Evolutionary conservation across 2,329 filamentous ascomycete species (phyloP), one percentile per base, ranked within the genome.

Genomic region (Cadophora sp.): DNA sequence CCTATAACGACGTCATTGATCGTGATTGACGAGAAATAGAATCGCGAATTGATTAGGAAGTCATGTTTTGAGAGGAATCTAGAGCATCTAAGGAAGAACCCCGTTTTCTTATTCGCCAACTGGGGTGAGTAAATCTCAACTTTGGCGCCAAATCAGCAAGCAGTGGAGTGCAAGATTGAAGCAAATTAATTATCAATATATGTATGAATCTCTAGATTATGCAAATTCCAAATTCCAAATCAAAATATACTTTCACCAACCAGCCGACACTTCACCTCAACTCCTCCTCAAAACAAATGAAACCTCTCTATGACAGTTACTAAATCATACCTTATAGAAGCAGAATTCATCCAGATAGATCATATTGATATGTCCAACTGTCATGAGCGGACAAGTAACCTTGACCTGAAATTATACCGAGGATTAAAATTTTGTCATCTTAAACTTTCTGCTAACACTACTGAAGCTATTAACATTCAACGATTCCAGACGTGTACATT

Each of bases 301-400:
- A 22, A 55, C 8, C 8, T n/a, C 30, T 18, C 11, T 1, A 6
- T 41, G n/a, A 3, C 1, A 56, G n/a, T 56, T 8, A n/a, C 53
- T 9, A 58, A 18, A 43, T 53, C 27, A 53, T 33, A 24, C 55
- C n/a, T 58, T 43, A 11, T 18, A 13, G 22, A 58, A 43, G n/a
- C 20, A 3, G 33, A 58, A 43, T 1, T 43, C 55, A 20, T 66
- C 64, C n/a, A 66, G 6, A 43, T 62, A 66, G 20, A 66, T 11
- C 3, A 59, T 66, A 24, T 62, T 66, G 27, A 58, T 30, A 27
- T 50, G 1, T 13, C 59, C 64, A 3, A 24, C 13, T 4, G 41
- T 50, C 20, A 39, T 59, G 2, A 48, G 18, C 3, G 64, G 64
- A 14, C 64, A 66, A 2, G 11, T 13, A 20, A 66, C 51, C 22